A percentile compares a stretch with the other conserved stretches of the same genome.
Conservation (phyloP, 1,284 basidiomycete species). For the Sphaerobolus stellatus region DNA sequence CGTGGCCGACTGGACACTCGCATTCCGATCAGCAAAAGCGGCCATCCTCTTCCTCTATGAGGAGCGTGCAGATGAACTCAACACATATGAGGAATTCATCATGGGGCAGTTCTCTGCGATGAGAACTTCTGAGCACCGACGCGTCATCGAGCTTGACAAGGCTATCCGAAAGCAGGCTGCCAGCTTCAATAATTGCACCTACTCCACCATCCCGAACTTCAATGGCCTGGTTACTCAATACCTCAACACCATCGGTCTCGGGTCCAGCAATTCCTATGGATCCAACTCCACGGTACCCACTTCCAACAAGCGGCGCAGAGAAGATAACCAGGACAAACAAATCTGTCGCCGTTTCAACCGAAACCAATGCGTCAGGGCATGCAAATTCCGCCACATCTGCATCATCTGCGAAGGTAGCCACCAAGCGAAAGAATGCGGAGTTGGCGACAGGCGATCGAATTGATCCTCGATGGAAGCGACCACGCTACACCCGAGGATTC, state of each 20-base stretch:
- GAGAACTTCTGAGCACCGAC: conserved; percentile 3
- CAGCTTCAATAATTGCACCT: conserved; percentile 19
- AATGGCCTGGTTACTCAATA: not conserved
- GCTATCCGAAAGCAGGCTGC: too few species aligned
- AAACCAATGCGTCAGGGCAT: conserved; percentile 7
- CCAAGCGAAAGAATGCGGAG: not conserved
- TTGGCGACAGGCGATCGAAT: not conserved
- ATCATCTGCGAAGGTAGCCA: conserved; percentile 9
- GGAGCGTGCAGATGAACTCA: conserved; percentile 27
- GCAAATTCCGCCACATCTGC: conserved; percentile 20
- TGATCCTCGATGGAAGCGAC: not conserved
- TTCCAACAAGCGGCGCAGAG: too few species aligned
- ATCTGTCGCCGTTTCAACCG: conserved; percentile 20
- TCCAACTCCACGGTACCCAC: too few species aligned
- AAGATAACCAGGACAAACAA: not conserved
- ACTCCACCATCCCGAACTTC: conserved; percentile 19
- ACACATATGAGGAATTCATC: conserved; percentile 26
- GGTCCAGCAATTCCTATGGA: not conserved
- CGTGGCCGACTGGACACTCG: not conserved
- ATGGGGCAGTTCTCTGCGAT: conserved; percentile 22
- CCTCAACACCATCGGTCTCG: not conserved
- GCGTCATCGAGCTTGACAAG: conserved; percentile 31
- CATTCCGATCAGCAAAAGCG: not conserved
- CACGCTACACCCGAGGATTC: not conserved
- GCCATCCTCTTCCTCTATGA: conserved; percentile 30